phyloP scores from a whole-genome alignment of 176 grass and related monocot species.

The Zea mays region Zm-B73-REFERENCE-NAM-5.0 NC_050103.1:131174001-131174500 shows the following conservation, averaged over 20 bases:
- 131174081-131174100: conserved; percentile 69
- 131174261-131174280: not conserved
- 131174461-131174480: too few species aligned
- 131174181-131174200: conserved; percentile 47
- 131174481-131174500: too few species aligned
- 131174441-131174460: too few species aligned
- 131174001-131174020: conserved; percentile 50
- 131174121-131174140: conserved; percentile 12
- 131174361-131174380: too few species aligned
- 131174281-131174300: not conserved
- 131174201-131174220: not conserved
- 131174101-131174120: conserved; percentile 13
- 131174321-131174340: too few species aligned
- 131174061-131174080: conserved; percentile 99
- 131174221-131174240: conserved; percentile 15
- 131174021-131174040: conserved; percentile 73
- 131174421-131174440: too few species aligned
- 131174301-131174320: too few species aligned
- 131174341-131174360: too few species aligned
- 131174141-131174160: conserved; percentile 35
- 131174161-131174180: conserved; percentile 45
- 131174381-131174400: too few species aligned
- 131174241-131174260: not conserved
- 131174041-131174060: conserved; percentile 96
- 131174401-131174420: too few species aligned